A percentile compares a stretch with the other conserved stretches of the same genome.
phyloP scores from a whole-genome alignment of 2,329 filamentous ascomycete species.

The Fusarium sp. region DNA sequence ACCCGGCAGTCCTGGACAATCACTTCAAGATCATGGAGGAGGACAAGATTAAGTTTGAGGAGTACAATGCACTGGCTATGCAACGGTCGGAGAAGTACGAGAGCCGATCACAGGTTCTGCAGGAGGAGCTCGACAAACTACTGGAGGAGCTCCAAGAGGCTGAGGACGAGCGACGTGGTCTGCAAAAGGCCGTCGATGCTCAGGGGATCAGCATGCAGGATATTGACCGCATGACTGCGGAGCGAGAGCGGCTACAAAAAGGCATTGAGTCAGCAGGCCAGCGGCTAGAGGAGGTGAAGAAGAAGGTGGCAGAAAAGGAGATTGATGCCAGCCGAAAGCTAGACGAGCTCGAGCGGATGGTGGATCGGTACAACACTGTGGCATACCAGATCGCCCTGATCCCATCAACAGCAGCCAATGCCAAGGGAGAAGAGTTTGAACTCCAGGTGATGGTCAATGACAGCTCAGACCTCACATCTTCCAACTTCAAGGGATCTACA shows the following conservation, averaged over 20 bases:
- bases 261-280: slow-evolving; percentile 78
- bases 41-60: slow-evolving; percentile 93
- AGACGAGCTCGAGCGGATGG: slow-evolving; percentile 88
- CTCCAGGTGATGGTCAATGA: slow-evolving; percentile 83
- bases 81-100: slow-evolving; percentile 90
- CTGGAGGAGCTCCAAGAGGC: slow-evolving; percentile 76
- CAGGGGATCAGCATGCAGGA: slow-evolving; percentile 97
- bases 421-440: slow-evolving; percentile 85
- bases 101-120: slow-evolving; percentile 78
- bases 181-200: slow-evolving; percentile 88
- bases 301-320: slow-evolving; percentile 83
- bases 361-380: slow-evolving; percentile 91
- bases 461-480: slow-evolving; percentile 75
- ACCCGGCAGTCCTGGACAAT: slow-evolving; percentile 83
- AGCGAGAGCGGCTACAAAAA: slow-evolving; percentile 91
- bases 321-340: slow-evolving; percentile 83
- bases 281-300: slow-evolving; percentile 85
- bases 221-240: slow-evolving; percentile 98
- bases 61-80: slow-evolving; percentile 86
- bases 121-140: slow-evolving; percentile 84
- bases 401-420: slow-evolving; percentile 81
- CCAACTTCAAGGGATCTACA: slow-evolving; percentile 58
- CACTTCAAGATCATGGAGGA: slow-evolving; percentile 94
- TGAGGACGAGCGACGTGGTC: slow-evolving; percentile 78
- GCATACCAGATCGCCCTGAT: slow-evolving; percentile 95